Evolutionary conservation across 2,329 filamentous ascomycete species (phyloP), one percentile per base, ranked within the genome.

Genomic region (Botryotinia globosa): DNA sequence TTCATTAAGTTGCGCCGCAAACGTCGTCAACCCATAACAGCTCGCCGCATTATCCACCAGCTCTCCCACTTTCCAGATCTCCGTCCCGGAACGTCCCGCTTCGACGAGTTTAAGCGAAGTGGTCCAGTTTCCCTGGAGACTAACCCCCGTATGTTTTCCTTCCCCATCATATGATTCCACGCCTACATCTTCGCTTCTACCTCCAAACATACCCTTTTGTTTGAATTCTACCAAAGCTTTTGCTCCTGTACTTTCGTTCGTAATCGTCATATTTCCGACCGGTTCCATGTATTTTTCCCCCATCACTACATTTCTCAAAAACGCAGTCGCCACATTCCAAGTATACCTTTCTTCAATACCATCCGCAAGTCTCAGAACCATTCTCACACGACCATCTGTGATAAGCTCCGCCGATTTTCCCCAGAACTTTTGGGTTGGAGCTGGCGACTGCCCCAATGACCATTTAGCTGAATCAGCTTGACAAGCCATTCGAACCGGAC

Each of bases 261-360:
- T 84, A 48, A 99, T 88, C 37, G 91, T 90, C 93, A 98, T 96
- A 61, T 89, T 93, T 63, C 94, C 94, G 0, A 97, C 93, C 0
- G 96, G 96, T 83, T 99, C 96, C 20, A 98, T 90, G 80, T 99
- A 99, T 83, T 98, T 99, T 82, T 99, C 96, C 56, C 96, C 96
- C 78, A 97, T 95, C 72, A 99, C 97, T 69, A 99, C 94, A 81
- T 99, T 99, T 65, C 96, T 90, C 71, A 99, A 84, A 83, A 98
- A 98, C 76, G 92, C 93, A 7, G 94, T 97, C 1, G 95, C 94
- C 29, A 93, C 87, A 63, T 88, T 91, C 94, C 94, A 99, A 77
- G 91, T 94, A 83, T 95, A 99, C 74, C 90, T 87, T 80, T 98
- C 95, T 71, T 93, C 92, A 1, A 85, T 88, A 3, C 87, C 87